Base-by-base conservation (phyloP, 2,329 filamentous ascomycete species). In the Talaromyces pinophilus region DNA sequence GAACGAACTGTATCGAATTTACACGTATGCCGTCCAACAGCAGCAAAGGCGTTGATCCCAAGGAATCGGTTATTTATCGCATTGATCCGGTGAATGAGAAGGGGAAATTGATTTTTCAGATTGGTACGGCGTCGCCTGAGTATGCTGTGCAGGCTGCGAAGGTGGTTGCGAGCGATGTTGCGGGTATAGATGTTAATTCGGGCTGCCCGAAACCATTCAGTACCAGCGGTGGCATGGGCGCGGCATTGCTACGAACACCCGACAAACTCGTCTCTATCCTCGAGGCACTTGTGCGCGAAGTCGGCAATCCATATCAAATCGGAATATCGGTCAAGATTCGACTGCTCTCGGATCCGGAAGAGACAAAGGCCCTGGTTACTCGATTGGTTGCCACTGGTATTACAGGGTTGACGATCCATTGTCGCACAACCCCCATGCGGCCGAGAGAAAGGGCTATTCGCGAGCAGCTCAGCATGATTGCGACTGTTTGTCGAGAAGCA, bases 131-230 rank as follows among this genome's bases (percentile, higher is more conserved):
- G 10, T 89, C 91, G 67, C 92, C 95, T 0, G 88, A 90, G 13
- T 85, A 89, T 35, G 95, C 95, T 0, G 93, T 98, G 0, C 82
- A 91, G 76, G 93, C 94, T 0, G 93, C 94, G 1, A 88, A 88
- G 63, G 81, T 97, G 17, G 90, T 99, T 22, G 95, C 93, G 0
- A 86, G 82, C 13, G 92, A 98, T 78, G 95, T 99, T 2, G 89
- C 90, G 0, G 95, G 95, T 67, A 97, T 99, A 72, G 95, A 98
- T 77, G 90, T 99, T 69, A 99, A 99, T 77, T 93, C 95, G 0
- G 95, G 95, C n/a, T 99, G 95, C 76, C 95, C 95, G 0, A 99
- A 99, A 79, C 92, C 94, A 0, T 99, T 99, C 79, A 96, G 92
- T 74, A 97, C 94, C 1, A 87, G 86, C 69, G 93, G 93, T 67